Percentiles rank a stretch among this genome's conserved stretches.
Conservation (phyloP, 305 asterid genomes). For the Fraxinus velutina region DNA sequence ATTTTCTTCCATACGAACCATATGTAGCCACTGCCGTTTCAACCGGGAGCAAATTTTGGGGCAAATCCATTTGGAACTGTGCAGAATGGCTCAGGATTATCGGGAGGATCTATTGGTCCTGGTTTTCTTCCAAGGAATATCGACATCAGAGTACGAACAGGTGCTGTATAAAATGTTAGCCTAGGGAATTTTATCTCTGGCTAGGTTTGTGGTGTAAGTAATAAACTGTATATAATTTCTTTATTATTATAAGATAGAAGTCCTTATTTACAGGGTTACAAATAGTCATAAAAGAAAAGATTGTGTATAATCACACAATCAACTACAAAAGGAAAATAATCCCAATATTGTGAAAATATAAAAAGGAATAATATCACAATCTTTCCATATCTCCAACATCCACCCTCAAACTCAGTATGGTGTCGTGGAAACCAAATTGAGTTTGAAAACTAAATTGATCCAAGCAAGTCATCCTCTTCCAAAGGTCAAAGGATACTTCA, state of each 20-base stretch:
- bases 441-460: background rate
- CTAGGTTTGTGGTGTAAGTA: background rate
- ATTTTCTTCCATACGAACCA: conserved; percentile 18
- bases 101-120: conserved; percentile 60
- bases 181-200: background rate
- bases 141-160: conserved; percentile 95
- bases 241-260: background rate
- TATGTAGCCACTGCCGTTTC: conserved; percentile 72
- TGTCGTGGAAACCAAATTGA: background rate
- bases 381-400: background rate
- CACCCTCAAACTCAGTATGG: background rate
- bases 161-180: conserved; percentile 30
- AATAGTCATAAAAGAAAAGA: background rate
- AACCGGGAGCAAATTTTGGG: conserved; percentile 58
- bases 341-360: background rate
- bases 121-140: conserved; percentile 56
- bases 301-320: background rate
- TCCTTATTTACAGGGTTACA: background rate
- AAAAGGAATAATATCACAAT: background rate
- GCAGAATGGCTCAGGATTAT: conserved; percentile 55
- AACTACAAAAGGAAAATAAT: background rate
- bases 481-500: background rate
- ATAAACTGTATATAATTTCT: background rate
- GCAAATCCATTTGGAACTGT: conserved; percentile 61
- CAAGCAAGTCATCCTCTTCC: background rate